Conservation (phyloP, 1,139 yeast genomes). For the Yamadazyma spencermartinsiae region DNA sequence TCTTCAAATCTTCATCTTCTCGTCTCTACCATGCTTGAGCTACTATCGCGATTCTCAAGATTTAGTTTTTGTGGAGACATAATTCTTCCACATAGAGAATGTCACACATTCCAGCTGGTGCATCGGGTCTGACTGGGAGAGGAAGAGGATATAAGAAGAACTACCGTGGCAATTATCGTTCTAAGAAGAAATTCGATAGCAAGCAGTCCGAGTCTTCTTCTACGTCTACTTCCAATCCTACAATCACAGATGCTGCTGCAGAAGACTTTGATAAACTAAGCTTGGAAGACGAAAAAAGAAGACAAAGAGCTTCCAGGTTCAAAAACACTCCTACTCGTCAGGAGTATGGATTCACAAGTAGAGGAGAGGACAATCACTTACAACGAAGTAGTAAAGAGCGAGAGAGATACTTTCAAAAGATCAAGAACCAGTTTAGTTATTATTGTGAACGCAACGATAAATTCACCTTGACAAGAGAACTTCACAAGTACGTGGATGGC, state of each 20-base stretch:
- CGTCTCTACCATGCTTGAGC: too few relatives aligned
- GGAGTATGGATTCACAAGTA: conserved; percentile 52
- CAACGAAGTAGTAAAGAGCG: conserved; percentile 46
- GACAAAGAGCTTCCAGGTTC: conserved; percentile 21
- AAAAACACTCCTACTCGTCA: conserved; percentile 7
- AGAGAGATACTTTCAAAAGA: conserved; percentile 34
- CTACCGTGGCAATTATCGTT: background rate
- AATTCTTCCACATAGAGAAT: background rate
- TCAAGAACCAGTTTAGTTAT: conserved; percentile 30
- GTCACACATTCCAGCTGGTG: background rate
- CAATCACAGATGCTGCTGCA: background rate
- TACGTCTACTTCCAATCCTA: background rate
- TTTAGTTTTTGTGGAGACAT: background rate
- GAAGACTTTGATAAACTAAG: background rate
- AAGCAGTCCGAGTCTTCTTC: background rate
- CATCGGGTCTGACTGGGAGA: background rate
- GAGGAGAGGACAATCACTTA: conserved; percentile 57
- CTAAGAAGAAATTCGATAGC: background rate
- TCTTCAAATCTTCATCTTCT: too few relatives aligned
- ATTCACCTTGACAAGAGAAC: conserved; percentile 17
- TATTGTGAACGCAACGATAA: conserved; percentile 28
- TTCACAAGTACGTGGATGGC: conserved; percentile 16
- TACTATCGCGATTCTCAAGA: too few relatives aligned
- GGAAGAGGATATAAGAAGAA: conserved; percentile 2
- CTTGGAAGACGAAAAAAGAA: conserved; percentile 13